Evolutionary conservation across 116 monocot species (phyloP).

Genomic region (Zostera marina): DNA sequence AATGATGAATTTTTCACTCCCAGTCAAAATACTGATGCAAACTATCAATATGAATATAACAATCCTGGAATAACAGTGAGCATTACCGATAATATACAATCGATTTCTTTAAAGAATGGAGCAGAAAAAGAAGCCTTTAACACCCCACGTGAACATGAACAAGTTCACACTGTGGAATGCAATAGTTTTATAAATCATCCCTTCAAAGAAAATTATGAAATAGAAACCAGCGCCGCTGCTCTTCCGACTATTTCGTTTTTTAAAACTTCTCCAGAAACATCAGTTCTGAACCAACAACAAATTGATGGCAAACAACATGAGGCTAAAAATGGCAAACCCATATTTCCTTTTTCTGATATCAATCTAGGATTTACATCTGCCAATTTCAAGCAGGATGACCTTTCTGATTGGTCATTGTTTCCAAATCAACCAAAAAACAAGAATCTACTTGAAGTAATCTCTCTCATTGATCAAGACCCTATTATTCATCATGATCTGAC

Average conservation of each 20-base stretch:
- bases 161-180: neutral
- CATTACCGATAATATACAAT: slow-evolving; percentile 5
- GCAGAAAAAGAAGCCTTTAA: slow-evolving; percentile 19
- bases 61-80: slow-evolving; percentile 6
- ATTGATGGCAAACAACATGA: neutral
- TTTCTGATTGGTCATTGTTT: slow-evolving; percentile 16
- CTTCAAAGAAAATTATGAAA: neutral
- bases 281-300: slow-evolving; percentile 4
- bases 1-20: too few species aligned
- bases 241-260: slow-evolving; percentile 9
- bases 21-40: too few species aligned
- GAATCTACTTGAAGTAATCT: slow-evolving; percentile 15
- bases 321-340: slow-evolving; percentile 9
- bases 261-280: slow-evolving; percentile 17
- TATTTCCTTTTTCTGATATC: slow-evolving; percentile 8
- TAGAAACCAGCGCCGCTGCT: neutral
- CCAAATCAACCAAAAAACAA: slow-evolving; percentile 14
- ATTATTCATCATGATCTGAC: slow-evolving; percentile 7
- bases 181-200: neutral
- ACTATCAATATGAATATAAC: slow-evolving; percentile 13
- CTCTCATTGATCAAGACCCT: slow-evolving; percentile 36
- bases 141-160: neutral
- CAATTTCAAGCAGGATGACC: slow-evolving; percentile 13
- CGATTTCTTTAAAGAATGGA: slow-evolving; percentile 11
- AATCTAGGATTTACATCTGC: slow-evolving; percentile 16